phyloP scores from a whole-genome alignment of 306 rosid genomes.

The Clitoria ternatea region DNA sequence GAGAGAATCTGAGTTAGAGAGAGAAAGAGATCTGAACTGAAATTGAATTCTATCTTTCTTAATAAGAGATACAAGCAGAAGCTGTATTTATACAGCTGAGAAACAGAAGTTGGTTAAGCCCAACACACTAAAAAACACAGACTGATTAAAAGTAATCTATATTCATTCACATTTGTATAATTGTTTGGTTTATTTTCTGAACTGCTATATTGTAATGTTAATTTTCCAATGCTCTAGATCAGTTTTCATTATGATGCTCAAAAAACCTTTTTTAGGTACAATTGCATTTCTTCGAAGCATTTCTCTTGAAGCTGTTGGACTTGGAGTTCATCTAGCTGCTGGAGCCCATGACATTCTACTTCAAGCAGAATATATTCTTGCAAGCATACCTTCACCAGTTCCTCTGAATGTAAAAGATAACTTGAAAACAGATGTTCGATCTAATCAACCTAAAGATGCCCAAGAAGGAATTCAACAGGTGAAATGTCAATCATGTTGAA shows the following conservation, averaged over 20 bases:
- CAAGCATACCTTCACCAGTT: slow-evolving; percentile 62
- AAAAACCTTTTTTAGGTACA: slow-evolving; percentile 56
- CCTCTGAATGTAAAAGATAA: slow-evolving; percentile 39
- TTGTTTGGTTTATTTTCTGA: slow-evolving; percentile 9
- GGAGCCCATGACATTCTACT: slow-evolving; percentile 85
- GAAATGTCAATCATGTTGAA: slow-evolving; percentile 14
- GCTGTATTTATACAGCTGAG: too few relatives aligned
- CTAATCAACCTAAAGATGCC: slow-evolving; percentile 95
- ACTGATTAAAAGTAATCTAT: too few relatives aligned
- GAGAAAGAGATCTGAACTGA: too few relatives aligned
- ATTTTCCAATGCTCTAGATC: not conserved
- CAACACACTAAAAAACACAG: too few relatives aligned
- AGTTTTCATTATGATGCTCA: not conserved
- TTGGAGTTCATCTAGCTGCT: slow-evolving; percentile 98
- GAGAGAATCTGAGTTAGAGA: too few relatives aligned
- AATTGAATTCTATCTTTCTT: too few relatives aligned
- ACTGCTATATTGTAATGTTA: not conserved
- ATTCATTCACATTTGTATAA: too few relatives aligned
- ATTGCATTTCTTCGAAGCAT: slow-evolving; percentile 92
- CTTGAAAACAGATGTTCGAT: slow-evolving; percentile 50
- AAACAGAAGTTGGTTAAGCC: too few relatives aligned
- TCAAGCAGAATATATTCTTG: slow-evolving; percentile 71
- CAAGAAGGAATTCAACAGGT: slow-evolving; percentile 95
- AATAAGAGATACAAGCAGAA: too few relatives aligned
- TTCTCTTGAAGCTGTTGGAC: slow-evolving; percentile 96